Evolutionary conservation across 805 yeast species (phyloP).

Genomic region (Candida wancherniae): DNA sequence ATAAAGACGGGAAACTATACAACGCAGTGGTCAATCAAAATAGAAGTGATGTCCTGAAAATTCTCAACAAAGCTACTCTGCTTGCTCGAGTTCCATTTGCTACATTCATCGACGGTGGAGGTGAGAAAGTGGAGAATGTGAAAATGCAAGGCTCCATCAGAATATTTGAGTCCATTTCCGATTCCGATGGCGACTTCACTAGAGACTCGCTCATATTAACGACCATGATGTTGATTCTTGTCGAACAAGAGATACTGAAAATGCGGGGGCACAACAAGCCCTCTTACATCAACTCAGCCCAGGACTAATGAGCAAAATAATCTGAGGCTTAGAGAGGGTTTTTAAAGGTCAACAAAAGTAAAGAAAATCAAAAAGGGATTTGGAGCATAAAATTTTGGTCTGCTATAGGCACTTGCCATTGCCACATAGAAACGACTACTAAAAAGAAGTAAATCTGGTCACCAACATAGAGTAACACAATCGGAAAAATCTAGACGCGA

Average conservation of each 20-base stretch:
- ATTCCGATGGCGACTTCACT: constrained; percentile 10
- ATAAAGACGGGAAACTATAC: constrained; percentile 10
- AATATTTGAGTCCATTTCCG: constrained; percentile 16
- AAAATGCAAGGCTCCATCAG: constrained; percentile 23
- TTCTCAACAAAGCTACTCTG: constrained; percentile 16
- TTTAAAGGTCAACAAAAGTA: no score
- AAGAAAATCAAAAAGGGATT: no score
- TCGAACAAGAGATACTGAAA: constrained; percentile 32
- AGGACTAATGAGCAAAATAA: background rate
- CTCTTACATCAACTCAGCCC: constrained; percentile 5
- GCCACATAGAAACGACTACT: no score
- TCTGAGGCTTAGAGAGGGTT: background rate
- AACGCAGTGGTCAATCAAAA: constrained; percentile 20
- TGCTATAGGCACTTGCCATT: no score
- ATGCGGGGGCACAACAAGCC: constrained; percentile 30
- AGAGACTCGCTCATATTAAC: constrained; percentile 21
- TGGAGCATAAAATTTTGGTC: no score
- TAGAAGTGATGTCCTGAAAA: constrained; percentile 16
- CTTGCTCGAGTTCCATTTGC: constrained; percentile 27
- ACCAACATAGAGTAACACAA: no score
- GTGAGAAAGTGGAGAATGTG: constrained; percentile 18
- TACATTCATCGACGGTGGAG: constrained; percentile 25
- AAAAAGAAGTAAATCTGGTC: no score
- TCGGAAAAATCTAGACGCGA: no score
- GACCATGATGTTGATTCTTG: constrained; percentile 23